phyloP scores from a whole-genome alignment of 2,329 filamentous ascomycete species.

The Verticillium albo-atrum region DNA sequence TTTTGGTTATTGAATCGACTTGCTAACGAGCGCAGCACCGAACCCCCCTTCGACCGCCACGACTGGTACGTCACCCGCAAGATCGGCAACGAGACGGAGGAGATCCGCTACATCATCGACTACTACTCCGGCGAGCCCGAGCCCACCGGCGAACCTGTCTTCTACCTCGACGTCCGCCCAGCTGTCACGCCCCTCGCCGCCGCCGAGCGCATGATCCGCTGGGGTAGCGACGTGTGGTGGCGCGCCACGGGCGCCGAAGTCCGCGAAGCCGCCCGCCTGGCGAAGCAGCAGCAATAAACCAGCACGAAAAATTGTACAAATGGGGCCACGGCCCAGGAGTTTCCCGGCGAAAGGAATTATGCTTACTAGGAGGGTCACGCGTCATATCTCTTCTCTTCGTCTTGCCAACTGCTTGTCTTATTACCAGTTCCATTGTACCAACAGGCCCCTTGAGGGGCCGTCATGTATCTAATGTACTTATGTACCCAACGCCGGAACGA shows the following conservation, averaged over 20 bases:
- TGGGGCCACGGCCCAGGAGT: background rate
- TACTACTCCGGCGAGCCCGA: slow-evolving; percentile 86
- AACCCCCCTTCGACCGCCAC: slow-evolving; percentile 91
- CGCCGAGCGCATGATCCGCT: slow-evolving; percentile 77
- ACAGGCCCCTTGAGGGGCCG: background rate
- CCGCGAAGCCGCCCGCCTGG: slow-evolving; percentile 32
- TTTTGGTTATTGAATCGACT: background rate
- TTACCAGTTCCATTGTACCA: background rate
- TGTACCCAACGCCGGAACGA: slow-evolving; percentile 6
- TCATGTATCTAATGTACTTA: slow-evolving; percentile 1
- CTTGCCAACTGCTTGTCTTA: background rate
- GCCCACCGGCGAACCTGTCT: slow-evolving; percentile 84
- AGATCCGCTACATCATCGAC: slow-evolving; percentile 94
- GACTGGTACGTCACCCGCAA: slow-evolving; percentile 91
- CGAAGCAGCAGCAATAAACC: slow-evolving; percentile 2
- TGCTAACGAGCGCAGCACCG: slow-evolving; percentile 48
- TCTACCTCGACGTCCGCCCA: slow-evolving; percentile 90
- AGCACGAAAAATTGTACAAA: background rate
- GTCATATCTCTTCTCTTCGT: slow-evolving; percentile 1
- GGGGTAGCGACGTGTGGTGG: slow-evolving; percentile 95
- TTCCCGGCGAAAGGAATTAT: background rate
- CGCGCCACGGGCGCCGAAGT: slow-evolving; percentile 71
- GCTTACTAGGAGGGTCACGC: background rate
- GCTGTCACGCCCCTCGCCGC: slow-evolving; percentile 78
- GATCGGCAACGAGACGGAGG: slow-evolving; percentile 60